phyloP scores from a whole-genome alignment of 495 filamentous ascomycete genomes.

The Hypoxylon lenormandii region DNA sequence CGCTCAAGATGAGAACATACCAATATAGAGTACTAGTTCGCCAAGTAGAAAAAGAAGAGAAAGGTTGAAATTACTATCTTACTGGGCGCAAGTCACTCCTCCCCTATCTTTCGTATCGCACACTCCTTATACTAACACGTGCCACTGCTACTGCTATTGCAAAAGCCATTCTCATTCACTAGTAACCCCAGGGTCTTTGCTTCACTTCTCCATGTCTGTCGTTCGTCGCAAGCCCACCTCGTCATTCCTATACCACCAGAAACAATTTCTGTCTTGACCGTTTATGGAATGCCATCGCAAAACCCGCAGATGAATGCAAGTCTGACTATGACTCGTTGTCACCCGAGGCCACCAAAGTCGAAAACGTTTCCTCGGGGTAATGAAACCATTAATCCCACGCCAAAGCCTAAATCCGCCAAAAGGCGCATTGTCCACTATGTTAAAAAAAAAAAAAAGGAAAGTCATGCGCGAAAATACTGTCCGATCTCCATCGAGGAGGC shows the following conservation, averaged over 20 bases:
- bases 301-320: conserved; percentile 1
- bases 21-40: no score
- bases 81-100: conserved; percentile 27
- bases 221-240: conserved; percentile 16
- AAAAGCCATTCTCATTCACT: conserved; percentile 44
- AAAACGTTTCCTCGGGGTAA: conserved; percentile 27
- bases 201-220: conserved; percentile 2
- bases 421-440: conserved; percentile 30
- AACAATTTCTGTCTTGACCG: conserved; percentile 13
- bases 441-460: conserved; percentile 29
- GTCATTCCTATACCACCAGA: not conserved
- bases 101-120: conserved; percentile 1
- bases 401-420: conserved; percentile 29
- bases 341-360: conserved; percentile 29
- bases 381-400: conserved; percentile 30
- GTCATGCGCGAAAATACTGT: conserved; percentile 32
- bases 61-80: conserved; percentile 46
- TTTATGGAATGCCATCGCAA: conserved; percentile 2
- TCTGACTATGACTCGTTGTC: conserved; percentile 10
- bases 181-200: not conserved
- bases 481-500: conserved; percentile 27
- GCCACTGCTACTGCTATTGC: conserved; percentile 29
- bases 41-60: conserved; percentile 8
- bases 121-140: not conserved
- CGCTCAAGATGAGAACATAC: no score